phyloP scores from a whole-genome alignment of 352 stramenopile genomes.

The Pythium oligandrum region DNA sequence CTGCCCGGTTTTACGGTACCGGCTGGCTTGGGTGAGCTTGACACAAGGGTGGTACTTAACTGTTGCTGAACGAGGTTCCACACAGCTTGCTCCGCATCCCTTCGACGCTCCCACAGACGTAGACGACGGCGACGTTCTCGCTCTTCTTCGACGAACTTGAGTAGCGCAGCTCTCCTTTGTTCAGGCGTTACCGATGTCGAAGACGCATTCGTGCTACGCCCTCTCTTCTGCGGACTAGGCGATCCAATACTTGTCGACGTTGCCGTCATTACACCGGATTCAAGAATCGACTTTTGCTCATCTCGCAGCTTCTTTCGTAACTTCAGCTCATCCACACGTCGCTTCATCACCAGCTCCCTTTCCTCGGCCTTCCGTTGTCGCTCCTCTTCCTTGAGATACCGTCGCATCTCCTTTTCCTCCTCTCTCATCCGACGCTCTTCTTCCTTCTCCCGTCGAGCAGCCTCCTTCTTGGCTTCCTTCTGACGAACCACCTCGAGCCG shows the following conservation, averaged over 20 bases:
- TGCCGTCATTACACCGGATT: slow-evolving; percentile 65
- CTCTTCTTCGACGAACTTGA: slow-evolving; percentile 73
- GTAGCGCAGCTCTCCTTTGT: slow-evolving; percentile 48
- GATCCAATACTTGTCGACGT: slow-evolving; percentile 14
- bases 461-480: slow-evolving; percentile 68
- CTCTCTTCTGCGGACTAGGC: slow-evolving; percentile 16
- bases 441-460: slow-evolving; percentile 49
- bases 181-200: slow-evolving; percentile 20
- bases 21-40: background rate
- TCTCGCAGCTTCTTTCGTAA: slow-evolving; percentile 62
- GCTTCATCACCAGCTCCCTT: slow-evolving; percentile 71
- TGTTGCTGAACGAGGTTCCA: slow-evolving; percentile 20
- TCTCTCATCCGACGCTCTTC: slow-evolving; percentile 63
- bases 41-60: background rate
- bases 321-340: slow-evolving; percentile 61
- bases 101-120: slow-evolving; percentile 49
- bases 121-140: slow-evolving; percentile 52
- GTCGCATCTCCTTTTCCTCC: slow-evolving; percentile 68
- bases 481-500: slow-evolving; percentile 55
- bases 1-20: too few relatives aligned
- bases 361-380: slow-evolving; percentile 65
- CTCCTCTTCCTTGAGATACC: slow-evolving; percentile 63
- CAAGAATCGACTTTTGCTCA: slow-evolving; percentile 64
- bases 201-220: background rate
- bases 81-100: slow-evolving; percentile 38